Conservation (phyloP, 768 basidiomycete species). For the Russula olivacea region DNA sequence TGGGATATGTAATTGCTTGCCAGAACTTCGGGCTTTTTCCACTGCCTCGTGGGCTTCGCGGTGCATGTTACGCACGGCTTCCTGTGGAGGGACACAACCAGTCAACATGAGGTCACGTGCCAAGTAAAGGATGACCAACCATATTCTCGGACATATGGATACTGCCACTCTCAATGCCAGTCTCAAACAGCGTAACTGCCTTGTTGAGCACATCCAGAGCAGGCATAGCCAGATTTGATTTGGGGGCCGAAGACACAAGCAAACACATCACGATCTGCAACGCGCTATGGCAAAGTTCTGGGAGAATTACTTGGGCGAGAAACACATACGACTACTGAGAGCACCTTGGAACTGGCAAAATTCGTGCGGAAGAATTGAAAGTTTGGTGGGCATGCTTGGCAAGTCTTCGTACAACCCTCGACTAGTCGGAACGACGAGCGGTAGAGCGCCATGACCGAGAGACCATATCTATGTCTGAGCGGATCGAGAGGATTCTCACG, state of each 20-base stretch:
- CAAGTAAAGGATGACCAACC: not conserved
- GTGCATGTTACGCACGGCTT: constrained; percentile 30
- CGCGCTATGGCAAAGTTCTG: not conserved
- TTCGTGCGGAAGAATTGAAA: constrained; percentile 42
- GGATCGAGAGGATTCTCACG: constrained; percentile 53
- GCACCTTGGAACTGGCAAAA: constrained; percentile 58
- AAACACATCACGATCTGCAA: constrained; percentile 41
- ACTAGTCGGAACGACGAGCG: constrained; percentile 66
- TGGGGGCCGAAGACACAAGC: constrained; percentile 36
- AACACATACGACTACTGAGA: constrained; percentile 57
- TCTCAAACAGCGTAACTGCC: constrained; percentile 31
- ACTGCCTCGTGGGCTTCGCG: constrained; percentile 31
- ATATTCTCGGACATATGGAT: constrained; percentile 29
- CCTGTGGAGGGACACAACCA: constrained; percentile 21
- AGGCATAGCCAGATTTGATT: constrained; percentile 33
- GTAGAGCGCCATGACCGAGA: constrained; percentile 67
- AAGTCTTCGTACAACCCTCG: constrained; percentile 42
- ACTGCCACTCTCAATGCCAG: constrained; percentile 27
- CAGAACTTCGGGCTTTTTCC: constrained; percentile 23
- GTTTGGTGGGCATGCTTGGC: constrained; percentile 33
- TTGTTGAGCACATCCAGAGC: constrained; percentile 36
- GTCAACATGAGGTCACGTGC: not conserved
- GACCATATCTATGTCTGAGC: constrained; percentile 54
- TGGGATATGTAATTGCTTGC: constrained; percentile 15
- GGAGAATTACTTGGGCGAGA: not conserved